These are phyloP conservation scores for Agaricus blazei DNA, from an alignment of 768 basidiomycete genomes.

Conservation along the genomic window DNA sequence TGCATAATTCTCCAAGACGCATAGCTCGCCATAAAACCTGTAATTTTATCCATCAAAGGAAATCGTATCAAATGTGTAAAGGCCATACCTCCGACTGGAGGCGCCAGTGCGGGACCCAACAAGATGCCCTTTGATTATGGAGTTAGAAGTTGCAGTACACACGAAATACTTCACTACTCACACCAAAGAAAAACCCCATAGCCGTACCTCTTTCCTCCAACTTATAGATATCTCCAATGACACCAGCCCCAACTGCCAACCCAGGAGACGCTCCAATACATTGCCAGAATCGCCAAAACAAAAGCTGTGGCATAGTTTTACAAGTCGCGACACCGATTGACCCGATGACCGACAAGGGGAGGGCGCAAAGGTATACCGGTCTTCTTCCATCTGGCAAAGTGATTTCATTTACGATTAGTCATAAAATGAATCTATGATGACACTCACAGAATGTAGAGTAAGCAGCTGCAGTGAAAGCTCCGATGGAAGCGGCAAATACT, in stretches of 20 bases:
- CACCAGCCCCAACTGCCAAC: slow-evolving; percentile 49
- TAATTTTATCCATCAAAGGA: neutral
- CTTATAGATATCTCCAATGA: slow-evolving; percentile 63
- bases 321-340: slow-evolving; percentile 57
- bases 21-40: slow-evolving; percentile 50
- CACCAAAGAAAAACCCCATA: slow-evolving; percentile 55
- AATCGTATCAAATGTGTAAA: neutral
- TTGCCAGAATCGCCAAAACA: slow-evolving; percentile 65
- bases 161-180: slow-evolving; percentile 18
- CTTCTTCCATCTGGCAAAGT: slow-evolving; percentile 53
- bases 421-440: neutral
- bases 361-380: slow-evolving; percentile 49
- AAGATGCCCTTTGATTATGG: slow-evolving; percentile 36
- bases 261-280: slow-evolving; percentile 58
- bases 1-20: slow-evolving; percentile 67
- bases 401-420: neutral
- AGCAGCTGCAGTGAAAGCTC: slow-evolving; percentile 26
- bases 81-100: slow-evolving; percentile 46
- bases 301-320: slow-evolving; percentile 35
- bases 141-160: neutral
- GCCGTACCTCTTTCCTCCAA: slow-evolving; percentile 57
- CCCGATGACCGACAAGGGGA: slow-evolving; percentile 55
- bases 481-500: slow-evolving; percentile 27
- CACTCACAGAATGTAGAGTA: slow-evolving; percentile 36
- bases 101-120: slow-evolving; percentile 58